These are phyloP conservation scores for Geoglossum glabrum DNA, from an alignment of 495 filamentous ascomycete genomes.

Conservation along the genomic window DNA sequence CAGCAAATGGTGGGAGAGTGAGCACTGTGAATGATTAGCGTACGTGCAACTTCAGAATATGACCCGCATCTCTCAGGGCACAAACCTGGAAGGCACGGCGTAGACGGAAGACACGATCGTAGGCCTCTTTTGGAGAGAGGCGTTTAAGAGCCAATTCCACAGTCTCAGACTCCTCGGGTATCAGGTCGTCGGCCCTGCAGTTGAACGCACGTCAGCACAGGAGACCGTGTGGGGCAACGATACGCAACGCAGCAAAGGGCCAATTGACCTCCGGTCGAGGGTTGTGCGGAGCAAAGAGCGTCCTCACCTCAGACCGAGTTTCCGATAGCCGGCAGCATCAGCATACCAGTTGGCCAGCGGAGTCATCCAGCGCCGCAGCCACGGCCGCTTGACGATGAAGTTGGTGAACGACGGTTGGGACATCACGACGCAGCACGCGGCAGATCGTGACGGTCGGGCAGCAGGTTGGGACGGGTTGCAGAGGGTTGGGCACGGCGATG, in stretches of 20 bases:
- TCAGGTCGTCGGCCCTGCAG: slow-evolving; percentile 72
- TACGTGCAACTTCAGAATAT: slow-evolving; percentile 12
- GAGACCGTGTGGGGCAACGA: background rate
- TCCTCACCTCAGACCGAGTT: slow-evolving; percentile 72
- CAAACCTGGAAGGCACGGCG: slow-evolving; percentile 82
- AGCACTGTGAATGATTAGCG: slow-evolving; percentile 33
- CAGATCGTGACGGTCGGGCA: background rate
- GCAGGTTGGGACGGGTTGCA: slow-evolving; percentile 1
- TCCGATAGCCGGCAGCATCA: slow-evolving; percentile 74
- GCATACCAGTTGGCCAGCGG: slow-evolving; percentile 70
- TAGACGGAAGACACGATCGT: slow-evolving; percentile 93
- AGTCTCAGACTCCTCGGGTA: slow-evolving; percentile 69
- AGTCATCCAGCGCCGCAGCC: slow-evolving; percentile 54
- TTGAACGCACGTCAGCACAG: background rate
- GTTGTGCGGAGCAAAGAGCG: background rate
- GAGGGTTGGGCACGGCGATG: background rate
- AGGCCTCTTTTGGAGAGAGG: slow-evolving; percentile 70
- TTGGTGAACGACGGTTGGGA: slow-evolving; percentile 49
- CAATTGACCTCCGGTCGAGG: background rate
- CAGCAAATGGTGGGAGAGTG: slow-evolving; percentile 67
- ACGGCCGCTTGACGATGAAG: slow-evolving; percentile 62
- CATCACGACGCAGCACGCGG: slow-evolving; percentile 29
- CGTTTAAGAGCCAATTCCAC: slow-evolving; percentile 79
- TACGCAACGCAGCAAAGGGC: background rate
- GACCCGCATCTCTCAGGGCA: background rate